Percentiles rank a stretch among this genome's conserved stretches.
phyloP scores from a whole-genome alignment of 257 asterid genomes.

The Scutellaria galericulata region DNA sequence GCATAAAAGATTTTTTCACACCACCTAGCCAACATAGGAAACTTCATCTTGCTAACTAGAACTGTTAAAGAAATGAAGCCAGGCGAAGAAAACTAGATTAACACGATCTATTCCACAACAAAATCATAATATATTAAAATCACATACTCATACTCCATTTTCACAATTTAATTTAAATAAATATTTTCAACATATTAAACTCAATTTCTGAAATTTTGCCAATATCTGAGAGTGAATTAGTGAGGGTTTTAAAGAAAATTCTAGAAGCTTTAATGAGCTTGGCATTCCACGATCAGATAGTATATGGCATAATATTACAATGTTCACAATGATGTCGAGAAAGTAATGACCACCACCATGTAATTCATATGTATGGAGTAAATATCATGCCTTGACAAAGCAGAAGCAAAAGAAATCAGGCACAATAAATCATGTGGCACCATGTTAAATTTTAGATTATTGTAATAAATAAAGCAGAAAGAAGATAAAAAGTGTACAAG shows the following conservation, averaged over 20 bases:
- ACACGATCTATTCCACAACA: neutral
- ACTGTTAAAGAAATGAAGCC: too few species aligned
- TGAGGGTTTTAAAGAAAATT: neutral
- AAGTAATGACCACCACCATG: neutral
- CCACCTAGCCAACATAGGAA: neutral
- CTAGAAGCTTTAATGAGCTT: neutral
- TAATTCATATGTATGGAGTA: neutral
- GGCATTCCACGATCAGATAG: neutral
- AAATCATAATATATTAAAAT: neutral
- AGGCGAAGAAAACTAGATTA: neutral
- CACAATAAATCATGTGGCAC: neutral
- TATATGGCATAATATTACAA: neutral
- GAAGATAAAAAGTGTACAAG: neutral
- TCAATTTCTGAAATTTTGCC: neutral
- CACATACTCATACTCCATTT: neutral
- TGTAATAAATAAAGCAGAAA: neutral
- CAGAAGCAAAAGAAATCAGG: neutral
- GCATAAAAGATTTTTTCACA: constrained; percentile 16
- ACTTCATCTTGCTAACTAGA: neutral
- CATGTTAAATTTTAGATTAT: neutral
- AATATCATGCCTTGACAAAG: neutral
- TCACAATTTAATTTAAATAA: neutral
- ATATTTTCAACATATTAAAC: neutral
- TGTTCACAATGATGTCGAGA: neutral
- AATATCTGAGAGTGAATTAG: neutral